These are phyloP conservation scores for Cornus suecica DNA, from an alignment of 148 eudicot genomes.

Conservation along the genomic window DNA sequence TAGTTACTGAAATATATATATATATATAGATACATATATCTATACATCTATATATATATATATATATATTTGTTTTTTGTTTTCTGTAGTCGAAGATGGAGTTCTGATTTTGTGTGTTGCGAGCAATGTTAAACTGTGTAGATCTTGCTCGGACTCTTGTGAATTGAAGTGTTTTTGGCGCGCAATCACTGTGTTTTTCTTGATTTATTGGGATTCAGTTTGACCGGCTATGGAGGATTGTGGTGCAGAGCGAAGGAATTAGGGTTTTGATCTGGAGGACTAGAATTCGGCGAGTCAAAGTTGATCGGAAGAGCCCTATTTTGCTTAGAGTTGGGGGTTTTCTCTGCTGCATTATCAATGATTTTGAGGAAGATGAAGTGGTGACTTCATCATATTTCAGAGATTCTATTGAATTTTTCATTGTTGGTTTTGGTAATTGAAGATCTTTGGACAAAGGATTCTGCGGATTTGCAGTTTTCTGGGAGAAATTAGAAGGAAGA, in stretches of 20 bases:
- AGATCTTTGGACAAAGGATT: not conserved
- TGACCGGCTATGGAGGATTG: not conserved
- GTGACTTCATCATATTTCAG: not conserved
- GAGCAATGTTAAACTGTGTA: not conserved
- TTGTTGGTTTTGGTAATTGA: not conserved
- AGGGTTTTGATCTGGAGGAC: not conserved
- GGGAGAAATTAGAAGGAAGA: not conserved
- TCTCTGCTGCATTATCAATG: not conserved
- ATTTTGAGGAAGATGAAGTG: not conserved
- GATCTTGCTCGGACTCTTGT: slow-evolving; percentile 7
- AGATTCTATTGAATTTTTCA: not conserved
- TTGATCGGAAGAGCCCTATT: not conserved
- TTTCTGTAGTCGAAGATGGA: not conserved
- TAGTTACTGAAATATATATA: not conserved
- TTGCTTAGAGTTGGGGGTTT: not conserved
- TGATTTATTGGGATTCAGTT: not conserved
- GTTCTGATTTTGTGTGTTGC: not conserved
- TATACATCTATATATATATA: no score
- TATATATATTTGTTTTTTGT: no score
- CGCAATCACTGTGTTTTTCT: not conserved
- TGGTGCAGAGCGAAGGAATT: not conserved
- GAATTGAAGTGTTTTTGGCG: not conserved
- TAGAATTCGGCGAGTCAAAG: not conserved
- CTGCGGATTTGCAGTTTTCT: not conserved
- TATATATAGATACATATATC: no score